Evolutionary conservation across 78 protist species (phyloP).

Genomic region (Chrysochromulina tobinii): DNA sequence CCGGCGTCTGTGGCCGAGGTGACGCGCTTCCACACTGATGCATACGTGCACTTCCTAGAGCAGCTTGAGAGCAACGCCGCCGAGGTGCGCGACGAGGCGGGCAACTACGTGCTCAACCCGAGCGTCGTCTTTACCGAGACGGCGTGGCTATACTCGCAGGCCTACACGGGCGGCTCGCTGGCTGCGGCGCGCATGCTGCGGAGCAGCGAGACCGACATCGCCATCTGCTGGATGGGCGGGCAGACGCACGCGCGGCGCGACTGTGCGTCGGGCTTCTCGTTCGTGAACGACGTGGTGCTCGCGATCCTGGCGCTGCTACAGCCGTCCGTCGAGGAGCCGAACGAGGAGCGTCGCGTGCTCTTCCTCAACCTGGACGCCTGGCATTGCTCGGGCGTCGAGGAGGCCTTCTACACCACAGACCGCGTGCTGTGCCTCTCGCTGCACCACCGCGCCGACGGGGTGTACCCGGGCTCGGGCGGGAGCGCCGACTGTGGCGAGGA

Average conservation of each 20-base stretch:
- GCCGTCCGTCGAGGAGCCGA: too few species aligned
- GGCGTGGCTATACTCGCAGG: not conserved
- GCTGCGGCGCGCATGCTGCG: not conserved
- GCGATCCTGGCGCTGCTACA: not conserved
- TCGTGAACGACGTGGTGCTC: not conserved
- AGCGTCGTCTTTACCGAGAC: not conserved
- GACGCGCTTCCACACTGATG: not conserved
- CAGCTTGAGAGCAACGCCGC: not conserved
- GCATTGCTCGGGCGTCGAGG: not conserved
- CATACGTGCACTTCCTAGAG: not conserved
- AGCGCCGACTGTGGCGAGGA: not conserved
- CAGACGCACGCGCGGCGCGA: constrained; percentile 8
- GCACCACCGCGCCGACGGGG: not conserved
- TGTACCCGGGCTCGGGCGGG: constrained; percentile 16
- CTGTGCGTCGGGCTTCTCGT: constrained; percentile 23
- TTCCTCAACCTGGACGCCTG: not conserved
- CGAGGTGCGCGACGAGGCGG: not conserved
- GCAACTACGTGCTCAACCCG: not conserved
- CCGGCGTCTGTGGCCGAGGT: not conserved
- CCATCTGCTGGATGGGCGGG: not conserved
- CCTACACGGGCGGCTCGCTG: not conserved
- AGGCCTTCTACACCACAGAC: constrained; percentile 20
- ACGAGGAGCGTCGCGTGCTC: not conserved
- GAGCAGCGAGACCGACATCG: not conserved
- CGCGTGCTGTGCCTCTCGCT: not conserved